Conservation (phyloP, 306 rosid genomes). For the Vigna hirtella region DNA sequence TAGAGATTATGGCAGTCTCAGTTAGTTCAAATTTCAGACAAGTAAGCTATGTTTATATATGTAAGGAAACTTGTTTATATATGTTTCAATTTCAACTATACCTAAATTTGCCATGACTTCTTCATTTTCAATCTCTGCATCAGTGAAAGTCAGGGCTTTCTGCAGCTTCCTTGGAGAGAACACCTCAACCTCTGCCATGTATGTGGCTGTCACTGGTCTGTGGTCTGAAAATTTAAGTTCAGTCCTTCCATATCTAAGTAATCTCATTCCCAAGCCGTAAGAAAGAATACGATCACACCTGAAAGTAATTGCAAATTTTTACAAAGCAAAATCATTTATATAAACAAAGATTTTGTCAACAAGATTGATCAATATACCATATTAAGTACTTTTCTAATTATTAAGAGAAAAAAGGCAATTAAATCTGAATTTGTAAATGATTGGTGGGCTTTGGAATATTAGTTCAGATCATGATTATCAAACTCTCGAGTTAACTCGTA, state of each 20-base stretch:
- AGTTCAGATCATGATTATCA: too few relatives aligned
- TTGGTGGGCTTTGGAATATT: too few relatives aligned
- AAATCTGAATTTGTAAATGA: not conserved
- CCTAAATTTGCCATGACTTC: constrained; percentile 48
- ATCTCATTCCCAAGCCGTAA: constrained; percentile 72
- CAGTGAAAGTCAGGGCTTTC: constrained; percentile 77
- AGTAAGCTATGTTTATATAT: too few relatives aligned
- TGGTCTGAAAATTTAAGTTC: constrained; percentile 87
- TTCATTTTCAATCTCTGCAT: constrained; percentile 82
- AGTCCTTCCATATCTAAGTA: constrained; percentile 62
- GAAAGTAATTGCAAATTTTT: constrained; percentile 35
- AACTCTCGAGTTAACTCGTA: too few relatives aligned
- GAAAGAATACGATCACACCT: constrained; percentile 96
- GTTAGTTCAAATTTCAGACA: too few relatives aligned
- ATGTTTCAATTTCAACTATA: constrained; percentile 25
- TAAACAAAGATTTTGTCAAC: not conserved
- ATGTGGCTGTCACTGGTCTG: constrained; percentile 91
- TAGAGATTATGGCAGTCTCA: not conserved
- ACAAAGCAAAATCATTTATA: constrained; percentile 1
- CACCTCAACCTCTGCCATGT: constrained; percentile 85
- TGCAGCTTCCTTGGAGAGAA: constrained; percentile 83
- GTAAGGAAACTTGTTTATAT: too few relatives aligned
- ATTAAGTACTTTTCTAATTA: not conserved
- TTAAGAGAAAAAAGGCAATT: not conserved
- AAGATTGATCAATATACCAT: not conserved